phyloP scores from a whole-genome alignment of 306 rosid genomes.

The Cucumis melo region DNA sequence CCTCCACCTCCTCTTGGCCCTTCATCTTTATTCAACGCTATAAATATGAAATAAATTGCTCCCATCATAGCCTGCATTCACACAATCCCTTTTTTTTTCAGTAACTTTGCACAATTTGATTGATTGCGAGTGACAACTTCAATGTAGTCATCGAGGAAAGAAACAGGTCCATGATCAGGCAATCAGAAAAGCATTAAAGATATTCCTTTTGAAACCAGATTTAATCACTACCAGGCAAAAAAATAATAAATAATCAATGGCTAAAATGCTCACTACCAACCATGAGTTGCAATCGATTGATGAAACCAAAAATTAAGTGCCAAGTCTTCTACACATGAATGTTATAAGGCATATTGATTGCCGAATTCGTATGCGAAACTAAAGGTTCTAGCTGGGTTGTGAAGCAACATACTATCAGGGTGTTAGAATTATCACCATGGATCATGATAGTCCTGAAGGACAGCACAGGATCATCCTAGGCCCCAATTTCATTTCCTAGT shows the following conservation, averaged over 20 bases:
- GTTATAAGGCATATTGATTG: neutral
- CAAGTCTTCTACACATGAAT: neutral
- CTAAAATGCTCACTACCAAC: neutral
- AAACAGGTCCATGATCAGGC: neutral
- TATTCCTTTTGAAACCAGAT: neutral
- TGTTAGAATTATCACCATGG: too few species aligned
- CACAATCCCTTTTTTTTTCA: neutral
- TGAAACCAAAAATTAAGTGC: neutral
- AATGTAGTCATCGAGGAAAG: too few species aligned
- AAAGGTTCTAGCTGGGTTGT: too few species aligned
- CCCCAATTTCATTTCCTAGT: neutral
- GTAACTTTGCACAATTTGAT: neutral
- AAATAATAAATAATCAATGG: too few species aligned
- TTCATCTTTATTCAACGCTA: constrained; percentile 74
- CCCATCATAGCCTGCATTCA: constrained; percentile 71
- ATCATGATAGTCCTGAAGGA: neutral
- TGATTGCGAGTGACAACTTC: neutral
- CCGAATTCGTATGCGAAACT: too few species aligned
- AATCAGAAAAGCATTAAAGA: neutral
- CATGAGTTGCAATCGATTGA: neutral
- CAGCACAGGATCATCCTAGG: neutral
- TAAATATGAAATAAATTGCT: constrained; percentile 60
- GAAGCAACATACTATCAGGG: too few species aligned
- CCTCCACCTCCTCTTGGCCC: constrained; percentile 28
- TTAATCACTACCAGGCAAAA: neutral